phyloP scores from a whole-genome alignment of 768 basidiomycete genomes.

The Candolleomyces aberdarensis region DNA sequence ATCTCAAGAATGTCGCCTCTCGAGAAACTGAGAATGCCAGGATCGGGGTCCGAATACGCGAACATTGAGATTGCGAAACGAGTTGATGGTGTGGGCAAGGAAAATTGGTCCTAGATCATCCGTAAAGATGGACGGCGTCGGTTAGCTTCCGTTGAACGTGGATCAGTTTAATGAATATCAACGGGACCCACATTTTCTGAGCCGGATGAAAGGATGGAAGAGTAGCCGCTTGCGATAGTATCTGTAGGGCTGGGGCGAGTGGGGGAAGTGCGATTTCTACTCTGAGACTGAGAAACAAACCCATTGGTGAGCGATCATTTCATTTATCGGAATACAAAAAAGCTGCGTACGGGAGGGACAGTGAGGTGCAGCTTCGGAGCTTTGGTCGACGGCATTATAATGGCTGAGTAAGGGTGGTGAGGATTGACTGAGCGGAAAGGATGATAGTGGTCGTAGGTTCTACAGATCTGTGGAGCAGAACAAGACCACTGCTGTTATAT shows the following conservation, averaged over 20 bases:
- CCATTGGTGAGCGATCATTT: no score
- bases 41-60: conserved; percentile 3
- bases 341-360: no score
- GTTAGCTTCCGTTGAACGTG: not conserved
- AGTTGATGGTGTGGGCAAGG: conserved; percentile 8
- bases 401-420: no score
- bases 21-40: conserved; percentile 4
- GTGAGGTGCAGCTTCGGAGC: no score
- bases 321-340: no score
- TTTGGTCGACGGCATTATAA: no score
- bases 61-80: not conserved
- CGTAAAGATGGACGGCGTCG: not conserved
- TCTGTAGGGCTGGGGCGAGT: conserved; percentile 6
- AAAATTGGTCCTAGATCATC: not conserved
- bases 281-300: not conserved
- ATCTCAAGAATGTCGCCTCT: conserved; percentile 7
- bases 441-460: no score
- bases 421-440: no score
- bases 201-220: not conserved
- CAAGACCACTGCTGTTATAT: no score
- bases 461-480: no score
- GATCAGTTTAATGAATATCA: not conserved
- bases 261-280: not conserved
- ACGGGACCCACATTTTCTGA: not conserved
- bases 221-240: conserved; percentile 10